phyloP scores from a whole-genome alignment of 1,139 yeast genomes.

The Pichia sp. region DNA sequence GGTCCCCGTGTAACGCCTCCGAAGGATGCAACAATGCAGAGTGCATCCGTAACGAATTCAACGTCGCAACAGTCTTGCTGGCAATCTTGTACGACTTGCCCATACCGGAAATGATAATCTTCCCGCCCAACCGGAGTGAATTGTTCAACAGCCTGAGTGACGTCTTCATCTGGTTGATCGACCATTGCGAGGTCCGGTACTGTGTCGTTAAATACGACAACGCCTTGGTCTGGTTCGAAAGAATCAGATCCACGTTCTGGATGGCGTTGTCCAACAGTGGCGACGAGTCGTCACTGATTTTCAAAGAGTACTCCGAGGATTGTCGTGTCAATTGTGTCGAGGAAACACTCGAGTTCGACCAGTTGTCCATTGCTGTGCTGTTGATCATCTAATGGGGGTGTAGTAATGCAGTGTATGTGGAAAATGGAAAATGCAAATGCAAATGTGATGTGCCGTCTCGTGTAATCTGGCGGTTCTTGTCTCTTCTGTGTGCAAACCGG shows the following conservation, averaged over 20 bases:
- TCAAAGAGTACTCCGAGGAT: slow-evolving; percentile 25
- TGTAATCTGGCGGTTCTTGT: no score
- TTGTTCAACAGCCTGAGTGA: slow-evolving; percentile 53
- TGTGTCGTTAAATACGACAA: slow-evolving; percentile 41
- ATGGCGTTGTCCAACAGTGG: slow-evolving; percentile 27
- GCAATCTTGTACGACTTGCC: slow-evolving; percentile 86
- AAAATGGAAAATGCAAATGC: no score
- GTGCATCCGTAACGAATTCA: slow-evolving; percentile 74
- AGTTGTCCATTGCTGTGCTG: neutral
- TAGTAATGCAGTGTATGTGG: no score
- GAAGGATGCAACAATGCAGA: slow-evolving; percentile 73
- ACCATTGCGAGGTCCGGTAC: slow-evolving; percentile 40
- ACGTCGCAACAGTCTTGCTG: slow-evolving; percentile 73
- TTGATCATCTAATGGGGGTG: no score
- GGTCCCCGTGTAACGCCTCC: slow-evolving; percentile 90
- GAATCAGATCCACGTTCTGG: slow-evolving; percentile 32
- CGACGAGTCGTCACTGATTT: slow-evolving; percentile 23
- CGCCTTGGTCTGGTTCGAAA: slow-evolving; percentile 48
- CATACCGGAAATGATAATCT: slow-evolving; percentile 74
- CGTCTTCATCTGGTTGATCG: slow-evolving; percentile 48
- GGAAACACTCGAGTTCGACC: neutral
- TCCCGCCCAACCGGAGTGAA: slow-evolving; percentile 54
- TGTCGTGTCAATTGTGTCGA: slow-evolving; percentile 14
- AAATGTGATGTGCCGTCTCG: no score
- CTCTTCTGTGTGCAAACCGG: no score